Base-by-base conservation (phyloP, 1,284 basidiomycete genomes). In the Golubevia pallescens region DNA sequence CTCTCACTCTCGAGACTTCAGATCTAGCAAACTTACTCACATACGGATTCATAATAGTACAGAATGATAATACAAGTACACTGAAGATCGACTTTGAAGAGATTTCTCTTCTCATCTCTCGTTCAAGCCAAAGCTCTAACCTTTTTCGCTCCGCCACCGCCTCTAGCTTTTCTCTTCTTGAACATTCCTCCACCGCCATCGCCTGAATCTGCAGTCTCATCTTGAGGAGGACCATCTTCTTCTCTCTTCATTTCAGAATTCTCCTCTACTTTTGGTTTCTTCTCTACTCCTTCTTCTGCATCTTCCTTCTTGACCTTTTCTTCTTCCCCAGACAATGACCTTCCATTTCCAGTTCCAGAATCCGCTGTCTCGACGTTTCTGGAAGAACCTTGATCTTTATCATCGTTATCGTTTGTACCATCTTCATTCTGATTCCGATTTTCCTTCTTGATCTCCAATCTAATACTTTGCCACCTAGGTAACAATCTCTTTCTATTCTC, bases 101-200 rank as follows among this genome's bases (percentile, higher is more conserved):
- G 28, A 28, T 28, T 28, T 28, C 28, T 28, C 28, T 28, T 28
- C 28, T 28, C 28, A 28, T 28, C 28, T 28, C 34, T 42, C 58
- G 42, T 23, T 71, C 54, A 74, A 16, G 68, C 73, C 48, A 75
- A 55, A n/a, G 71, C 67, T 32, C 74, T 52, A 4, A 80, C 77
- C 48, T 69, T 67, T 62, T 77, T 80, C 2, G 76, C 70, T 38
- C 77, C 76, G 16, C 76, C 69, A 5, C 76, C 77, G n/a, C 72
- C 68, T 20, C 77, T 73, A 8, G 74, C 62, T 38, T 64, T 65
- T 1, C 78, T 65, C 68, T 78, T 80, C 62, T 74, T 80, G 72
- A 80, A 80, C 53, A 76, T 34, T 48, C 66, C 65, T 2, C 68
- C 68, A 4, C 61, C 48, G 3, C 48, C 53, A 8, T 48, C 24